Evolutionary conservation across 2,329 filamentous ascomycete species (phyloP).

Genomic region (Coniochaeta prunicola): DNA sequence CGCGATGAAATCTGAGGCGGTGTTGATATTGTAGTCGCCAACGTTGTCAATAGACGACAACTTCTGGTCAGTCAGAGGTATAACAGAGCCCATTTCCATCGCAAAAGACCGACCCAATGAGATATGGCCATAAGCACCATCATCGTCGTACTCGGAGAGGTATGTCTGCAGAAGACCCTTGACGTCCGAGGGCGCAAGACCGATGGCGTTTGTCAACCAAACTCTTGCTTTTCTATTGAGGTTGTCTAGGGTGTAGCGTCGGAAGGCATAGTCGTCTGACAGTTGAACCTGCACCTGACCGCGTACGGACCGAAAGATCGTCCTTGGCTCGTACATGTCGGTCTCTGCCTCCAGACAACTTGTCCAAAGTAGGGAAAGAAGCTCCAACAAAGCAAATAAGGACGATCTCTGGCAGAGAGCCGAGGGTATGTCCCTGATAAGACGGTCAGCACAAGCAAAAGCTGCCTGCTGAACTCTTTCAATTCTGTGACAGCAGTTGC

Average conservation of each 20-base stretch:
- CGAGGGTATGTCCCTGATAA: conserved; percentile 79
- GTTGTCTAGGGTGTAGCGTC: conserved; percentile 69
- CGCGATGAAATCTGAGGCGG: conserved; percentile 90
- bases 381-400: conserved; percentile 84
- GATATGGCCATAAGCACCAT: conserved; percentile 83
- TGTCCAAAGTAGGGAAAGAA: conserved; percentile 90
- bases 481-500: conserved; percentile 88
- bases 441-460: conserved; percentile 72
- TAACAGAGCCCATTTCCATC: conserved; percentile 79
- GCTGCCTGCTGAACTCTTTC: conserved; percentile 86
- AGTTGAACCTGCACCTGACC: conserved; percentile 79
- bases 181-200: conserved; percentile 82
- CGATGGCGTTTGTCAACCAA: conserved; percentile 77
- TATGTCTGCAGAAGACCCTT: conserved; percentile 96
- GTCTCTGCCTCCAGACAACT: conserved; percentile 92
- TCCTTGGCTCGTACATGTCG: conserved; percentile 83
- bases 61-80: conserved; percentile 80
- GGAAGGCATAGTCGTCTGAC: conserved; percentile 85
- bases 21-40: conserved; percentile 72
- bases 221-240: conserved; percentile 68
- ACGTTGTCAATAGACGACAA: conserved; percentile 74
- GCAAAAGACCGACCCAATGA: conserved; percentile 92
- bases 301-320: conserved; percentile 68
- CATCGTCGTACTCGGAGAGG: conserved; percentile 88
- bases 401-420: conserved; percentile 84